Base-by-base conservation (phyloP, 1,139 yeast genomes). In the Zhuliangozyma blackwelliae region DNA sequence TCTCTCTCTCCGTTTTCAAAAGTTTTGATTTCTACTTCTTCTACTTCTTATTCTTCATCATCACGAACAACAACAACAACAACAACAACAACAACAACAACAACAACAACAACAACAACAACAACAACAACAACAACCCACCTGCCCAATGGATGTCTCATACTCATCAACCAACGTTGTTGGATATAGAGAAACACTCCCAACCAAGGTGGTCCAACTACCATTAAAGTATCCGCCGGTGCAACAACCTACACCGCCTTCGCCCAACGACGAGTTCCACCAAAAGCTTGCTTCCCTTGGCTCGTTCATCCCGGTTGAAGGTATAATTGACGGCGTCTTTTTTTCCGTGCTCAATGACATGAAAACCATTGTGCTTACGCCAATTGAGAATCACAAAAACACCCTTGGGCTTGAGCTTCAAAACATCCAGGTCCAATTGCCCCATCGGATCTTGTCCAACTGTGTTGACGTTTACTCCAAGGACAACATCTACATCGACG, bases 191-290 rank as follows among this genome's bases (percentile, higher is more conserved):
- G 45, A 46, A 30, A 59, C 53, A 34, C 48, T 61, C 25, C 50
- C 49, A 5, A 42, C 51, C 10, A 41, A 43, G 16, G 41, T 37
- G 31, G 56, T 65, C 11, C 45, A 40, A 12, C 48, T 67, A 30
- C 73, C 73, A 4, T 56, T 67, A 43, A 59, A 59, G 44, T 67
- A 67, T 40, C 47, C 54, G 2, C 27, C 28, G 9, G 3, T 30
- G 12, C n/a, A 25, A 19, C 25, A 27, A 5, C 13, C 27, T 19
- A 10, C 28, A 27, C 10, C 36, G 25, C 23, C 33, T n/a, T 27
- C 38, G 5, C 48, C 49, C 8, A 46, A 61, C 37, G 66, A 61
- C 23, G 35, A 40, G 11, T 65, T 64, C 44, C 51, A 50, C 23
- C 35, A 36, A 11, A 42, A 45, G 11, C 35, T 60, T 19, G 48